These are phyloP conservation scores for Agroathelia rolfsii DNA, from an alignment of 1,284 basidiomycete species.

Conservation along the genomic window DNA sequence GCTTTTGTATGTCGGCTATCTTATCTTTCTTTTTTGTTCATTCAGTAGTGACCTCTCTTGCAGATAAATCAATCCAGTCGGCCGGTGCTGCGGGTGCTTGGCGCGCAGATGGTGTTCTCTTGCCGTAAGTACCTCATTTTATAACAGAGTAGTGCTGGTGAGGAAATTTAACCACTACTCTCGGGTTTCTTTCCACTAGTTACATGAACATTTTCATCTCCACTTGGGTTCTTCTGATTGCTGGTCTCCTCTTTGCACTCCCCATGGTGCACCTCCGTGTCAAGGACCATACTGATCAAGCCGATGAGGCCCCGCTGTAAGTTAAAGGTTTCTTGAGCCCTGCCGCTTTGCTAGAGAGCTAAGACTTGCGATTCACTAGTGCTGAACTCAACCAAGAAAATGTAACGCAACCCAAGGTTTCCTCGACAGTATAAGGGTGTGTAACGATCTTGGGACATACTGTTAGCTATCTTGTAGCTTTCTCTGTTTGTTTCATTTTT, in stretches of 20 bases:
- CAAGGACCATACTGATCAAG: constrained; percentile 34
- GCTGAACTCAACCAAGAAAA: too few species aligned
- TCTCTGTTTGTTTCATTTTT: too few species aligned
- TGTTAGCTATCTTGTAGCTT: too few species aligned
- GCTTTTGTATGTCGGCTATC: constrained; percentile 25
- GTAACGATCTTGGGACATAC: too few species aligned
- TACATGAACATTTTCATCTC: constrained; percentile 19
- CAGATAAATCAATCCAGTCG: constrained; percentile 29
- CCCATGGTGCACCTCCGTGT: constrained; percentile 48
- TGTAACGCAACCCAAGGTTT: too few species aligned
- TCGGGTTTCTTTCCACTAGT: neutral
- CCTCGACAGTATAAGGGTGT: too few species aligned
- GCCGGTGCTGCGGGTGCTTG: constrained; percentile 26
- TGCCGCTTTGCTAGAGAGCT: too few species aligned
- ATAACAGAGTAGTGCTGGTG: too few species aligned
- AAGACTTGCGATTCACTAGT: too few species aligned
- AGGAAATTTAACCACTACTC: too few species aligned
- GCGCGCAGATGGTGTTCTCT: constrained; percentile 23
- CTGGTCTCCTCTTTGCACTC: constrained; percentile 37
- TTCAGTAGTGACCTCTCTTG: neutral
- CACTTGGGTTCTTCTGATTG: constrained; percentile 40
- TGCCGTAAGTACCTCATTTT: constrained; percentile 15
- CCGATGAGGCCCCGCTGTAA: constrained; percentile 37
- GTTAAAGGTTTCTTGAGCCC: too few species aligned
- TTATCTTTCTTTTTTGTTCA: neutral